Percentiles rank a stretch among this genome's conserved stretches.
phyloP scores from a whole-genome alignment of 1,139 yeast genomes.

The Geotrichum armillariae region DNA sequence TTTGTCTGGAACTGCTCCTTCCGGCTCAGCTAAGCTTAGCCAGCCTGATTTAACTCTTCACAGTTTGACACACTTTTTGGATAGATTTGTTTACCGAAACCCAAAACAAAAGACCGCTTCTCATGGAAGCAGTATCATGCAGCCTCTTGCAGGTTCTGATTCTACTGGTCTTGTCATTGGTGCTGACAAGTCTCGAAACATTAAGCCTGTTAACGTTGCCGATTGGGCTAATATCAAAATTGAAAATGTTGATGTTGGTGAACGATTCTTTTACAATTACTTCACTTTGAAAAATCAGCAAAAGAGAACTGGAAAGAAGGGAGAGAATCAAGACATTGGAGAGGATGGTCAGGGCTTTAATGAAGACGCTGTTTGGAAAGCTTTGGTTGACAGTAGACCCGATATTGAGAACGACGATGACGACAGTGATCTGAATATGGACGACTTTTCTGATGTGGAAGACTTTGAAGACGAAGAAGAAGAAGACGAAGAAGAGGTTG shows the following conservation, averaged over 20 bases:
- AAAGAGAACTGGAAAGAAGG: constrained; percentile 41
- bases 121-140: constrained; percentile 94
- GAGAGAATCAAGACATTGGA: constrained; percentile 27
- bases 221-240: constrained; percentile 75
- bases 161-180: constrained; percentile 73
- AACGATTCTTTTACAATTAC: constrained; percentile 85
- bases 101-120: constrained; percentile 72
- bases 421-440: constrained; percentile 26
- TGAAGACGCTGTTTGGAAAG: constrained; percentile 77
- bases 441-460: constrained; percentile 43
- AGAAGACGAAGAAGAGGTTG: constrained; percentile 37
- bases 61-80: constrained; percentile 86
- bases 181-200: constrained; percentile 23
- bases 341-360: constrained; percentile 39
- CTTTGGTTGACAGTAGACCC: constrained; percentile 80
- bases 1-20: constrained; percentile 42
- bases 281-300: constrained; percentile 60
- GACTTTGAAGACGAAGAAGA: constrained; percentile 39
- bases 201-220: constrained; percentile 70
- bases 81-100: constrained; percentile 91
- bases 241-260: constrained; percentile 79
- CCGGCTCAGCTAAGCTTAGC: constrained; percentile 46
- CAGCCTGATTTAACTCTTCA: constrained; percentile 91
- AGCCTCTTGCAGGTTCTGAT: constrained; percentile 90
- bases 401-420: constrained; percentile 57